phyloP scores from a whole-genome alignment of 1,284 basidiomycete species.

The Cryptococcus neoformans region DNA sequence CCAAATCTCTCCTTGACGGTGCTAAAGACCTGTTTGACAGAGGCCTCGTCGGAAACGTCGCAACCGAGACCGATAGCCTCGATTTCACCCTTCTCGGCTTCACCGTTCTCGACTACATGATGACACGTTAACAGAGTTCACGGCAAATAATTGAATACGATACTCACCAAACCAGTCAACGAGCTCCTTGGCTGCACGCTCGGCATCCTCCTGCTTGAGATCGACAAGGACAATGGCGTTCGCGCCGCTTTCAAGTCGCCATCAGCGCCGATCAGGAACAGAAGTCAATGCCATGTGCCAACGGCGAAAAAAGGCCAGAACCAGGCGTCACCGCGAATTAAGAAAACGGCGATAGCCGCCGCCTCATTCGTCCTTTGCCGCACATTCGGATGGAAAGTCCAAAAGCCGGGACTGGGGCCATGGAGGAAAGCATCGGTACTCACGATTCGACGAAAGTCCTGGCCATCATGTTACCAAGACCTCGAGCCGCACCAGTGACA shows the following conservation, averaged over 20 bases:
- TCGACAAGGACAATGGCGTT: conserved; percentile 80
- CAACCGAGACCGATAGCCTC: conserved; percentile 75
- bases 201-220: conserved; percentile 69
- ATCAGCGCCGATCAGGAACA: background rate
- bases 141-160: background rate
- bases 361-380: background rate
- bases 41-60: conserved; percentile 80
- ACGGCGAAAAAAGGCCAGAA: too few relatives aligned
- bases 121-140: background rate
- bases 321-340: too few relatives aligned
- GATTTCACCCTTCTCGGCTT: conserved; percentile 60
- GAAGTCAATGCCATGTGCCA: background rate
- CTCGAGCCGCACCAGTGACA: conserved; percentile 91
- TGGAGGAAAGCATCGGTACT: conserved; percentile 36
- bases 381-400: background rate
- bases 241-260: conserved; percentile 61
- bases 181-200: conserved; percentile 71
- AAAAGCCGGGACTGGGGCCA: background rate
- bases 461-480: conserved; percentile 84
- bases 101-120: conserved; percentile 58
- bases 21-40: conserved; percentile 69
- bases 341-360: too few relatives aligned
- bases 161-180: conserved; percentile 55
- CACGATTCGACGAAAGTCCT: conserved; percentile 83
- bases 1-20: conserved; percentile 70